Conservation (phyloP, 768 basidiomycete genomes). For the Leccinum barrowsii region DNA sequence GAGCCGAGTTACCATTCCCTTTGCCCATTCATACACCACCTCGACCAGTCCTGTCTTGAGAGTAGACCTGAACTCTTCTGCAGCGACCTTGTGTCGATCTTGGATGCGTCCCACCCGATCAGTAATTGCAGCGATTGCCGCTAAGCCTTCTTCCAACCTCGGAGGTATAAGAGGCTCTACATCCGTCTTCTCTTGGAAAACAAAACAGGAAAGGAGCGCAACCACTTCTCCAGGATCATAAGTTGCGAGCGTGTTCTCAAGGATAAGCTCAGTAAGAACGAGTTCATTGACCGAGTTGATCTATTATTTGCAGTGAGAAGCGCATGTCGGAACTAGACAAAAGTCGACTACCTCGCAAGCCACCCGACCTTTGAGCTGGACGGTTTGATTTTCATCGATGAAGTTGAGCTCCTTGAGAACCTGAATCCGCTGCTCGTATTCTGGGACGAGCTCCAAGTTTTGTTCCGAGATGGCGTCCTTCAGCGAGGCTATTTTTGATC, state of each 20-base stretch:
- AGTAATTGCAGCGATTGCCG: conserved; percentile 71
- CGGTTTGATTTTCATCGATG: conserved; percentile 93
- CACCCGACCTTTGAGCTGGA: conserved; percentile 92
- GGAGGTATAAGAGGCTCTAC: conserved; percentile 78
- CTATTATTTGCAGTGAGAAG: conserved; percentile 38
- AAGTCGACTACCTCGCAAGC: conserved; percentile 79
- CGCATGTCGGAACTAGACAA: neutral
- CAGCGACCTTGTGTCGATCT: conserved; percentile 70
- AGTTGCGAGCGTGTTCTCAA: conserved; percentile 87
- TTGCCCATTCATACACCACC: conserved; percentile 99
- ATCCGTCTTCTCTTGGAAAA: conserved; percentile 98
- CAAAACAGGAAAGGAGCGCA: conserved; percentile 91
- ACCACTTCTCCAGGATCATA: conserved; percentile 97
- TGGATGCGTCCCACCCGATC: conserved; percentile 81
- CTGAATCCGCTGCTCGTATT: conserved; percentile 91
- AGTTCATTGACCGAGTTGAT: conserved; percentile 99
- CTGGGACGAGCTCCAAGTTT: conserved; percentile 93
- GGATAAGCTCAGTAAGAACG: conserved; percentile 91
- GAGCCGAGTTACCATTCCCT: conserved; percentile 79
- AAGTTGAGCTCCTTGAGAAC: conserved; percentile 91
- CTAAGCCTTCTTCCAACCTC: conserved; percentile 76
- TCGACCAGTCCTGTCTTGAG: conserved; percentile 92
- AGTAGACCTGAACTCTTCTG: conserved; percentile 70
- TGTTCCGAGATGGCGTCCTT: conserved; percentile 92
- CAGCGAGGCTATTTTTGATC: conserved; percentile 69